phyloP scores from a whole-genome alignment of 2,329 filamentous ascomycete genomes.

The Rasamsonia emersonii region DNA sequence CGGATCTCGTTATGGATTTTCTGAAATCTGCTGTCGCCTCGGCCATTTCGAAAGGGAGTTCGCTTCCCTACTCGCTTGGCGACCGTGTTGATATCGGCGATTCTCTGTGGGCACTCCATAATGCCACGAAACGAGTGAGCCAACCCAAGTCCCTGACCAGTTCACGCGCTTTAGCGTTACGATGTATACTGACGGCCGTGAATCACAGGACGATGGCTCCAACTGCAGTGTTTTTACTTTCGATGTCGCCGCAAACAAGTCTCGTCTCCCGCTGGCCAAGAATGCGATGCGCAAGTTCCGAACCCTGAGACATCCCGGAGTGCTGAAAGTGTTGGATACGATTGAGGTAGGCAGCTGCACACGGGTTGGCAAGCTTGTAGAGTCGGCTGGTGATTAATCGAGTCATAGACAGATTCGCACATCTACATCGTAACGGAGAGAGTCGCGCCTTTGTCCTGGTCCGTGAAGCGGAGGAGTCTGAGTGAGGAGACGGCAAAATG shows the following conservation, averaged over 20 bases:
- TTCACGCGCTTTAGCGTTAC: too few species aligned
- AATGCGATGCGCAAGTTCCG: slow-evolving; percentile 92
- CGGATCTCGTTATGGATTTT: slow-evolving; percentile 68
- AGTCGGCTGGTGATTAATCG: slow-evolving; percentile 5
- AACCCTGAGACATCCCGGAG: slow-evolving; percentile 86
- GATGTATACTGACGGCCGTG: too few species aligned
- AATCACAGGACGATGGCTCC: slow-evolving; percentile 86
- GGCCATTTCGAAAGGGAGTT: slow-evolving; percentile 87
- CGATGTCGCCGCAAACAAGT: slow-evolving; percentile 72
- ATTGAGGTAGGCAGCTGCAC: slow-evolving; percentile 59
- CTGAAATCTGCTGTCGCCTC: slow-evolving; percentile 96
- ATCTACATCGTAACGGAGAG: slow-evolving; percentile 96
- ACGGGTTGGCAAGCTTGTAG: neutral
- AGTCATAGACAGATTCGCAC: slow-evolving; percentile 72
- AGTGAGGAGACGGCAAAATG: slow-evolving; percentile 93
- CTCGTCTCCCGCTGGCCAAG: slow-evolving; percentile 73
- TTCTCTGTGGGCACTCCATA: slow-evolving; percentile 93
- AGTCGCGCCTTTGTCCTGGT: slow-evolving; percentile 78
- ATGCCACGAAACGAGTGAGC: slow-evolving; percentile 81
- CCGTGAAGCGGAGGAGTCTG: slow-evolving; percentile 77
- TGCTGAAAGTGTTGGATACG: slow-evolving; percentile 88
- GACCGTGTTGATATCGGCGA: slow-evolving; percentile 87
- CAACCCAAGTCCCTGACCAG: neutral
- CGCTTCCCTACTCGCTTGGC: slow-evolving; percentile 87
- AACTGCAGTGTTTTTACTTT: slow-evolving; percentile 97